These are phyloP conservation scores for Vanrija sp. DNA, from an alignment of 1,284 basidiomycete species.

Conservation along the genomic window DNA sequence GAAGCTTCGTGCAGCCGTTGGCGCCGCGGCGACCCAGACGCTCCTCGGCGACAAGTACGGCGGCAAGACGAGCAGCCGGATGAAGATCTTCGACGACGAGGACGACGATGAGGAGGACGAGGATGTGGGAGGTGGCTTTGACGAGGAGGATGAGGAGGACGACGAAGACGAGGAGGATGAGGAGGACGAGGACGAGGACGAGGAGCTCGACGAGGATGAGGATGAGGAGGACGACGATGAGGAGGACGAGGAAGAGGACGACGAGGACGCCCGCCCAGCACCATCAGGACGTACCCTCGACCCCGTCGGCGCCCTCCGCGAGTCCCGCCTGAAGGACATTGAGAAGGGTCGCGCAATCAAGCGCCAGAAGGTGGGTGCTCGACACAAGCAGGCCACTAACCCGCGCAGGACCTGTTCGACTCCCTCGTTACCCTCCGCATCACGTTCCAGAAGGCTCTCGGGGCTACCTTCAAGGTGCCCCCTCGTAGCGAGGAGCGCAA, in stretches of 20 bases:
- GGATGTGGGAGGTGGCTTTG: constrained; percentile 60
- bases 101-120: constrained; percentile 50
- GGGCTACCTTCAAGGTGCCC: constrained; percentile 48
- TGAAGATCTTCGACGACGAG: constrained; percentile 54
- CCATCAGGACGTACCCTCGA: constrained; percentile 35
- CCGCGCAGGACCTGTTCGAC: constrained; percentile 70
- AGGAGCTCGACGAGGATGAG: constrained; percentile 52
- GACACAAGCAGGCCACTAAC: constrained; percentile 2
- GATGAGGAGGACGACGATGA: constrained; percentile 49
- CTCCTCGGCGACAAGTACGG: constrained; percentile 60
- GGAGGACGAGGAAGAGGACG: constrained; percentile 48
- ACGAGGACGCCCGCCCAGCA: constrained; percentile 36
- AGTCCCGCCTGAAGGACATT: constrained; percentile 48
- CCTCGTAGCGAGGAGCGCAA: constrained; percentile 8
- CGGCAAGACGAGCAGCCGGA: constrained; percentile 61
- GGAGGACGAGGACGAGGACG: constrained; percentile 44
- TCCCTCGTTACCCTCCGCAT: constrained; percentile 80
- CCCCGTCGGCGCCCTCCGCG: constrained; percentile 50
- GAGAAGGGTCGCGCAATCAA: constrained; percentile 73
- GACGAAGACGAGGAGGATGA: constrained; percentile 37
- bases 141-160: constrained; percentile 60
- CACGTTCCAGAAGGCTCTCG: constrained; percentile 73
- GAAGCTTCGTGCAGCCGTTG: constrained; percentile 58
- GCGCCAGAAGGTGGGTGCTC: constrained; percentile 65
- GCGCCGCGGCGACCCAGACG: constrained; percentile 56